Evolutionary conservation across 176 grass and related monocot genomes (phyloP), one percentile per base, ranked within the genome.

Genomic region (Oryza rufipogon): DNA sequence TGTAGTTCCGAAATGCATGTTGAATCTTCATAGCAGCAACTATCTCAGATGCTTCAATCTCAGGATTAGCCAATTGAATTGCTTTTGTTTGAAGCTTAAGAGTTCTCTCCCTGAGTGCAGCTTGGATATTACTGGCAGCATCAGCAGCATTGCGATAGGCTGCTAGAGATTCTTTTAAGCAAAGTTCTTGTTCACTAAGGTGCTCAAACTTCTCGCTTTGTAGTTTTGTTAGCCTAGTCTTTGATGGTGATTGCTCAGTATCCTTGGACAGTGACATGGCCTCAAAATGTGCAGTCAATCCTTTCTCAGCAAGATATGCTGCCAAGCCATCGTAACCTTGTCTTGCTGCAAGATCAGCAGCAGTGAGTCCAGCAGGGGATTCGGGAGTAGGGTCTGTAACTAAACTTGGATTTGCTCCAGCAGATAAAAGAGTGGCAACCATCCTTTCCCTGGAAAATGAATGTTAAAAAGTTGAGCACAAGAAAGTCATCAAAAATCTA

Each of bases 131-230:
- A 70, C 22, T 89, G 20, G 96, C 96, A 80, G 96, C 96, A 88
- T 96, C 91, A 77, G 96, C 96, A 74, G 96, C 96, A 87, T 92
- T 99, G 68, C 96, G 85, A 74, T 96, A 99, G 47, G 93, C 96
- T 61, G 93, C 93, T 83, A 99, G 87, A 81, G 96, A 99, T 69
- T 96, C 96, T 89, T 84, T 90, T 73, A 99, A 89, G 84, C 96
- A 99, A 70, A 99, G 61, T 81, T 99, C 96, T 89, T 96, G 91
- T 85, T 99, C 96, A 51, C 66, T 96, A 74, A 99, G 93, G 52
- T 90, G 87, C 79, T 91, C 79, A 30, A 82, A 83, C 77, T 88
- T 77, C 30, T 64, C 71, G n/a, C 83, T 68, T 41, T 91, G 81
- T 71, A 51, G 52, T 77, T 89, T 92, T 74, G 82, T 85, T 64